phyloP scores from a whole-genome alignment of 306 rosid genomes.

The Abrus precatorius region DNA sequence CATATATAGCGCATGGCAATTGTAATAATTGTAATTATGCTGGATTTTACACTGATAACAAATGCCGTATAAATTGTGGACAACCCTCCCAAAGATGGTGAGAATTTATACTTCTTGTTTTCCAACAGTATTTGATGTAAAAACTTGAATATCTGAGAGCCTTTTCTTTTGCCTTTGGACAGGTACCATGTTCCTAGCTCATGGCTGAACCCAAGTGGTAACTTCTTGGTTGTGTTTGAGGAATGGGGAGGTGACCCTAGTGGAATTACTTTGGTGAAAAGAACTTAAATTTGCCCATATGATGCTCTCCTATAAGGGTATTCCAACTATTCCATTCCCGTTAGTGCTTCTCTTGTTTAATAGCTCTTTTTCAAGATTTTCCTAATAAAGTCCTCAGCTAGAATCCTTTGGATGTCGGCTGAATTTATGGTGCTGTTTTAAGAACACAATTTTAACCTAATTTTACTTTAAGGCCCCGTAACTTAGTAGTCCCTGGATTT shows the following conservation, averaged over 20 bases:
- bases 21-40: slow-evolving; percentile 72
- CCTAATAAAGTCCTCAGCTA: neutral
- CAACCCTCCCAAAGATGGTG: slow-evolving; percentile 88
- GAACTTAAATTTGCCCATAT: slow-evolving; percentile 59
- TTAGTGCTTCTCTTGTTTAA: neutral
- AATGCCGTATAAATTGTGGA: slow-evolving; percentile 71
- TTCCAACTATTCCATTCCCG: slow-evolving; percentile 13
- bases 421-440: neutral
- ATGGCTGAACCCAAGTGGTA: slow-evolving; percentile 83
- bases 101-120: slow-evolving; percentile 31
- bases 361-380: neutral
- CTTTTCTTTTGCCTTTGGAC: slow-evolving; percentile 22
- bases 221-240: slow-evolving; percentile 80
- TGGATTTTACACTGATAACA: slow-evolving; percentile 66
- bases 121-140: neutral
- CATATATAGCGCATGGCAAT: slow-evolving; percentile 63
- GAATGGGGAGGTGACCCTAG: slow-evolving; percentile 92
- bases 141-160: neutral
- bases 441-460: neutral
- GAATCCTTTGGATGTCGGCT: no score
- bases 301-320: slow-evolving; percentile 65
- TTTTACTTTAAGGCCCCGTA: slow-evolving; percentile 1
- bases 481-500: neutral
- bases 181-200: slow-evolving; percentile 97
- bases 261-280: slow-evolving; percentile 71